Percentiles rank a stretch among this genome's conserved stretches.
Conservation (phyloP, 2,329 filamentous ascomycete species). For the Emmonsiellopsis sp. region DNA sequence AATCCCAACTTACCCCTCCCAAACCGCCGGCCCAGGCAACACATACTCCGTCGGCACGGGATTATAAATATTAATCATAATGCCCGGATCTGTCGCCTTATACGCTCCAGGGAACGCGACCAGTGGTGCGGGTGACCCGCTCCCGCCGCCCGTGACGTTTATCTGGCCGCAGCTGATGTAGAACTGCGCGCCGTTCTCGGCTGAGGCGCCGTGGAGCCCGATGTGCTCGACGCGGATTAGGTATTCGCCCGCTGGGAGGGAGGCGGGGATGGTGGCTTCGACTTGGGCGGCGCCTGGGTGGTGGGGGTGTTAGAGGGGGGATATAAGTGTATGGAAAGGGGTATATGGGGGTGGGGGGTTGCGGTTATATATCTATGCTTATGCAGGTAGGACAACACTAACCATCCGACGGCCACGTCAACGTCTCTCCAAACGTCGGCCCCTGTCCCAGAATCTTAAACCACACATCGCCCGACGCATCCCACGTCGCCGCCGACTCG, state of each 20-base stretch:
- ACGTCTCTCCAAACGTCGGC: background rate
- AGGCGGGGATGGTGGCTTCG: slow-evolving; percentile 34
- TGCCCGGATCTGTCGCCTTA: slow-evolving; percentile 13
- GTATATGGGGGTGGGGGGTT: no score
- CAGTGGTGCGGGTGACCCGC: slow-evolving; percentile 6
- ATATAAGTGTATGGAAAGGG: no score
- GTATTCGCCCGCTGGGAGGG: slow-evolving; percentile 40
- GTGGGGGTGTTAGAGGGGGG: no score
- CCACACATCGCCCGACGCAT: slow-evolving; percentile 4
- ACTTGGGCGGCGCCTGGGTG: slow-evolving; percentile 21
- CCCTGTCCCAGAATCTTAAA: slow-evolving; percentile 4
- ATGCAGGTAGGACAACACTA: background rate
- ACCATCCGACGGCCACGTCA: slow-evolving; percentile 6
- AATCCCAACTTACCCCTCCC: background rate
- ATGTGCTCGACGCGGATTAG: slow-evolving; percentile 43
- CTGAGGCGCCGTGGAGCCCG: slow-evolving; percentile 36
- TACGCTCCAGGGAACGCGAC: slow-evolving; percentile 13
- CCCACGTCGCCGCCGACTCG: slow-evolving; percentile 2
- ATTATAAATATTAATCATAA: slow-evolving; percentile 12
- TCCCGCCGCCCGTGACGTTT: slow-evolving; percentile 37
- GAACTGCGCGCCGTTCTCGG: slow-evolving; percentile 37
- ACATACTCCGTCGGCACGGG: slow-evolving; percentile 7
- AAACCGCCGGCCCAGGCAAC: slow-evolving; percentile 4
- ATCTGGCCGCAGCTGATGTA: slow-evolving; percentile 38
- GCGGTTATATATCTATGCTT: background rate